Conservation (phyloP, 2,329 filamentous ascomycete species). For the Hypoxylon sp. region DNA sequence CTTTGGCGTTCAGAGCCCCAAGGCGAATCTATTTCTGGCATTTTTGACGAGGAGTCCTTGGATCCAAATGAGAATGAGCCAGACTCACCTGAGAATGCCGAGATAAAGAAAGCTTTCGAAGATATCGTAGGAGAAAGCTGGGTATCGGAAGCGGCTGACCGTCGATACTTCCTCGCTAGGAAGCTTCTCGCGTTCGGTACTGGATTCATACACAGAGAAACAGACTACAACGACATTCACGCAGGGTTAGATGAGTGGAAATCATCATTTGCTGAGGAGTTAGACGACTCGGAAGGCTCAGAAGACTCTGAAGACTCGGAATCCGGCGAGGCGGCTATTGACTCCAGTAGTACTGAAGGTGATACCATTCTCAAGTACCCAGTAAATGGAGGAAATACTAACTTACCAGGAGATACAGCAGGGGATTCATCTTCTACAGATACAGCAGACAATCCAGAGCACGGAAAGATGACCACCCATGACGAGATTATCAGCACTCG, state of each 20-base stretch:
- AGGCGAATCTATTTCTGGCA: neutral
- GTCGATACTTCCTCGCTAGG: conserved; percentile 15
- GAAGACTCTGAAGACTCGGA: neutral
- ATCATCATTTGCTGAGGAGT: neutral
- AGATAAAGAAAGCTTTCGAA: conserved; percentile 35
- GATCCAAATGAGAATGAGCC: conserved; percentile 9
- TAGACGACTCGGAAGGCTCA: neutral
- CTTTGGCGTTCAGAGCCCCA: conserved; percentile 14
- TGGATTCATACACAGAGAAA: neutral
- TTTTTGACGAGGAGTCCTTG: neutral
- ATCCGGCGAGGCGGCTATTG: neutral
- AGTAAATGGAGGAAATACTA: neutral
- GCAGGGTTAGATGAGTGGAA: neutral
- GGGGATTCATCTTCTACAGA: too few species aligned
- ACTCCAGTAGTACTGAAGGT: neutral
- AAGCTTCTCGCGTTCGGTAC: conserved; percentile 16
- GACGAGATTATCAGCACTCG: neutral
- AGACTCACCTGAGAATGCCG: conserved; percentile 26
- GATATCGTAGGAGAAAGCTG: conserved; percentile 22
- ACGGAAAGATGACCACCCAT: neutral
- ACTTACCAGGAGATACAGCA: neutral
- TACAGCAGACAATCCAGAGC: neutral
- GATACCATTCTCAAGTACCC: neutral
- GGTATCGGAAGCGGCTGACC: conserved; percentile 22
- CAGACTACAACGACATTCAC: neutral